A percentile compares a stretch with the other conserved stretches of the same genome.
phyloP scores from a whole-genome alignment of 805 yeast genomes.

The Pichia ethanolica region DNA sequence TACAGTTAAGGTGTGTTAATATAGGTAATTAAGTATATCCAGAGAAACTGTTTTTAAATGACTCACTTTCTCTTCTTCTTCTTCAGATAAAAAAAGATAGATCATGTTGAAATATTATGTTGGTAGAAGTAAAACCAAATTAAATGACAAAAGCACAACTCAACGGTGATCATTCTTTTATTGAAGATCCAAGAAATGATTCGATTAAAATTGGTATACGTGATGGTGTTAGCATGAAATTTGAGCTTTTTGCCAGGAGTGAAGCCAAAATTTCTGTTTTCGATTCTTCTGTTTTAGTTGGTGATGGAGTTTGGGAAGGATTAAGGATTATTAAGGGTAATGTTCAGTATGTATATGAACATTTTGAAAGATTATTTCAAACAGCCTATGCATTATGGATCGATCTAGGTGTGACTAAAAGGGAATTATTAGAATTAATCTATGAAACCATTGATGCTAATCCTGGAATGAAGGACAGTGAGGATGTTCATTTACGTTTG shows the following conservation, averaged over 20 bases:
- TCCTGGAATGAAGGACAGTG: neutral
- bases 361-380: slow-evolving; percentile 2
- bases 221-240: slow-evolving; percentile 1
- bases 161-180: slow-evolving; percentile 3
- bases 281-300: slow-evolving; percentile 2
- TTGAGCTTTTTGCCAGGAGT: neutral
- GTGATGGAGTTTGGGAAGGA: slow-evolving; percentile 5
- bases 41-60: too few relatives aligned
- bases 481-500: slow-evolving; percentile 1
- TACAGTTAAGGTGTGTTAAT: too few relatives aligned
- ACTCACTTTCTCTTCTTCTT: too few relatives aligned
- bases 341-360: slow-evolving; percentile 1
- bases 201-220: neutral
- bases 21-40: too few relatives aligned
- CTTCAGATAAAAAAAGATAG: too few relatives aligned
- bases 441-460: slow-evolving; percentile 6
- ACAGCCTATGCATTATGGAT: slow-evolving; percentile 3
- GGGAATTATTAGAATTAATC: neutral
- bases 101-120: too few relatives aligned
- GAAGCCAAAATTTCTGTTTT: slow-evolving; percentile 4
- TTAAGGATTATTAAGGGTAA: neutral
- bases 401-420: neutral
- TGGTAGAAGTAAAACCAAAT: neutral
- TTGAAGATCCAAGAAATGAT: slow-evolving; percentile 1
- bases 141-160: neutral